Evolutionary conservation across 768 basidiomycete genomes (phyloP), one percentile per base, ranked within the genome.

Genomic region (Leccinellum rugosiceps): DNA sequence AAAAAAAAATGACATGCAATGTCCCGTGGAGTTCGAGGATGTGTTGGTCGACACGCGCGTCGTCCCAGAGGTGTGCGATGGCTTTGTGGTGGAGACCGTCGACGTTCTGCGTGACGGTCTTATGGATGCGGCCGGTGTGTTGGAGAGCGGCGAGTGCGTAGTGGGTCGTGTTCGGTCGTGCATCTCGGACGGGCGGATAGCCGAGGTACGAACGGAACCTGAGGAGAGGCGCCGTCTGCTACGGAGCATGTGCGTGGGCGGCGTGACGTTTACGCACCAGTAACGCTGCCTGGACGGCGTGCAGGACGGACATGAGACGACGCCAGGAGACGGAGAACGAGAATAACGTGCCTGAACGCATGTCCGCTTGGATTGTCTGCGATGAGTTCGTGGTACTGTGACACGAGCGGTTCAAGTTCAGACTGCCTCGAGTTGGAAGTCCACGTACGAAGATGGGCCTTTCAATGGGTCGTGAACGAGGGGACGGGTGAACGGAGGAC

Each of bases 21-120:
- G 88, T 92, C 19, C 94, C 94, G 69, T 98, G 94, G 8, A 98
- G 80, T 68, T 96, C 92, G 23, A 97, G 76, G 45, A 94, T 85
- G 25, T 73, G 69, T 62, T 70, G 52, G 60, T 73, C 50, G 70
- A 74, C 67, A 21, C 63, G 67, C n/a, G 66, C 67, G 52, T 69
- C 73, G 59, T 67, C 73, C 74, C 71, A 75, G 58, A 80, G 78
- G 67, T 74, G 72, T 34, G 72, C 56, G 19, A 90, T 72, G 8
- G 92, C 90, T 73, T 91, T 92, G 52, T 86, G 86, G 66, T 98
- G 95, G 6, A 98, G 82, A 2, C 94, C 94, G 66, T 98, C 96
- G n/a, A 98, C 95, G 63, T 91, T 91, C 72, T 88, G 89, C 0
- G 96, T 98, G 59, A 98, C 84, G 31, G 94, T 70, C 26, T 76